These are phyloP conservation scores for Plasmodium inui DNA, from an alignment of 169 alveolate genomes.

Conservation along the genomic window DNA sequence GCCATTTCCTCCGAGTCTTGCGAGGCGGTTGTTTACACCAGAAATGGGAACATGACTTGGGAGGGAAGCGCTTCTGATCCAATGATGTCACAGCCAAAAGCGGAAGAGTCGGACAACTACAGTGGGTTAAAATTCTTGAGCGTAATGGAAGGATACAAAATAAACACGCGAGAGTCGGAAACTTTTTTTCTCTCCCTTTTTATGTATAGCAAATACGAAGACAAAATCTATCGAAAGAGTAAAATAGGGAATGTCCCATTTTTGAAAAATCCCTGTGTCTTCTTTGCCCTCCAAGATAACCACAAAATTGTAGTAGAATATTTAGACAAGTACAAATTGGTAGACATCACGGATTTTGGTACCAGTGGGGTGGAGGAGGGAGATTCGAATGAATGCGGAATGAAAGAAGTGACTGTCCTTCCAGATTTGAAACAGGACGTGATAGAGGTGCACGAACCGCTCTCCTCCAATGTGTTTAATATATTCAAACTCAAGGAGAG, in stretches of 20 bases:
- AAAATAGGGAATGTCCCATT: slow-evolving; percentile 69
- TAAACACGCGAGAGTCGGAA: slow-evolving; percentile 68
- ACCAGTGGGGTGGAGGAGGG: not conserved
- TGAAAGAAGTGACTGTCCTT: slow-evolving; percentile 46
- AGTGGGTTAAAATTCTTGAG: slow-evolving; percentile 44
- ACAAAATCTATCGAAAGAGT: slow-evolving; percentile 73
- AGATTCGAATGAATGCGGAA: slow-evolving; percentile 11
- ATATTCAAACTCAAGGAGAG: slow-evolving; percentile 17
- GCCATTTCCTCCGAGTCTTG: slow-evolving; percentile 61
- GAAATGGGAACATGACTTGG: not conserved
- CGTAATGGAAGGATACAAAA: slow-evolving; percentile 73
- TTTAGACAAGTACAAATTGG: slow-evolving; percentile 69
- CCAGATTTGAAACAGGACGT: slow-evolving; percentile 13
- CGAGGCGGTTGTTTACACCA: slow-evolving; percentile 51
- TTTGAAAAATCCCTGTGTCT: slow-evolving; percentile 70
- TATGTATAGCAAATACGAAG: slow-evolving; percentile 68
- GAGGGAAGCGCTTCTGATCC: not conserved
- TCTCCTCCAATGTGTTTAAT: not conserved
- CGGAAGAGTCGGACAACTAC: not conserved
- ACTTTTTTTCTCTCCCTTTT: slow-evolving; percentile 52
- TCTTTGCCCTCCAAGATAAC: slow-evolving; percentile 60
- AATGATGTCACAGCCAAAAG: not conserved
- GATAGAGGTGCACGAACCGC: slow-evolving; percentile 2
- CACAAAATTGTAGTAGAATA: slow-evolving; percentile 62
- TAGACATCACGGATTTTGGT: slow-evolving; percentile 17